phyloP scores from a whole-genome alignment of 495 filamentous ascomycete genomes.

The Tuber borchii region DNA sequence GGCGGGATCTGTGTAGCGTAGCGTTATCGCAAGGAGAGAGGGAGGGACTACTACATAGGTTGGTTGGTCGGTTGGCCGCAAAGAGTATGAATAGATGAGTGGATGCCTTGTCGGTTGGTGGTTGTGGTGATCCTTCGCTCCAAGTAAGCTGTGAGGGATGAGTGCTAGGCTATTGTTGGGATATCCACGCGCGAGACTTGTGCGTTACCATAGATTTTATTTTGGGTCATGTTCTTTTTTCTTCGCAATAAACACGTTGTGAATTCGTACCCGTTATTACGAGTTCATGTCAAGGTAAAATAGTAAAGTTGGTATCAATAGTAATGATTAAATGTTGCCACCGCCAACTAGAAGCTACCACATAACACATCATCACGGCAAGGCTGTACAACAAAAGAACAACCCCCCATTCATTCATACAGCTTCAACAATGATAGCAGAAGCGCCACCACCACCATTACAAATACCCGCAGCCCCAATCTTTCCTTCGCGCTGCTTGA shows the following conservation, averaged over 20 bases:
- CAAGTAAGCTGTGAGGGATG: neutral
- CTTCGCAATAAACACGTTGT: neutral
- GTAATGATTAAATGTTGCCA: neutral
- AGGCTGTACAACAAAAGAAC: neutral
- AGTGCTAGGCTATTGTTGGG: neutral
- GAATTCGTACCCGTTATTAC: neutral
- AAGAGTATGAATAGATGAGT: neutral
- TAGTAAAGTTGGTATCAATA: neutral
- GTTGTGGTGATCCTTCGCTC: neutral
- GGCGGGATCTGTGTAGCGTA: neutral
- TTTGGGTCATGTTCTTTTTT: neutral
- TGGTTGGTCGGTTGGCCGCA: neutral
- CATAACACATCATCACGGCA: neutral
- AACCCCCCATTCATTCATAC: neutral
- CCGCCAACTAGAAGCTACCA: neutral
- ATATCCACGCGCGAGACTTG: neutral
- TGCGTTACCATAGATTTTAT: neutral
- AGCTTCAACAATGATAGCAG: conserved; percentile 76
- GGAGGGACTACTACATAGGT: neutral
- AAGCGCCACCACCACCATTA: conserved; percentile 94
- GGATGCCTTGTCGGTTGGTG: neutral
- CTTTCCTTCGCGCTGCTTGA: conserved; percentile 85
- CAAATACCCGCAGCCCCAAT: conserved; percentile 92
- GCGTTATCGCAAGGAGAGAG: neutral
- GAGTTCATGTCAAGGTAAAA: neutral